phyloP scores from a whole-genome alignment of 192 early-diverging fungal species.

The Phycomyces blakesleeanus region DNA sequence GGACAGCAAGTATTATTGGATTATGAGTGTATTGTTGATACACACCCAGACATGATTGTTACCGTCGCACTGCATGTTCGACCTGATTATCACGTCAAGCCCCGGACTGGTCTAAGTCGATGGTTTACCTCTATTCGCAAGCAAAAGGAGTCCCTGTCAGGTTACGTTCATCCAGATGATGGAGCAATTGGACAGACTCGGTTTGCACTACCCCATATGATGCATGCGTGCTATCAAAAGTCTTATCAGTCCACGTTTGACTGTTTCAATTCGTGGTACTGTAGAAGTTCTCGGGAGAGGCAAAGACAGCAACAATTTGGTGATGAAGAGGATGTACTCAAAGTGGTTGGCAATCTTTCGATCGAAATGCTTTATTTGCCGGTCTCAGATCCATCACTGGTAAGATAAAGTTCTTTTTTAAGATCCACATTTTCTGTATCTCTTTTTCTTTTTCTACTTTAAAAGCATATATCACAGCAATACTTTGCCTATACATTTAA shows the following conservation, averaged over 20 bases:
- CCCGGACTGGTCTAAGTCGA: slow-evolving; percentile 6
- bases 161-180: slow-evolving; percentile 25
- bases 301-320: slow-evolving; percentile 14
- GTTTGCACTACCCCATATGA: slow-evolving; percentile 24
- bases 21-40: slow-evolving; percentile 22
- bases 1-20: slow-evolving; percentile 21
- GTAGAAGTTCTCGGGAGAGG: slow-evolving; percentile 12
- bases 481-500: too few relatives aligned
- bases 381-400: slow-evolving; percentile 17
- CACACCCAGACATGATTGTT: slow-evolving; percentile 19
- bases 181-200: slow-evolving; percentile 28
- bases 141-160: slow-evolving; percentile 22
- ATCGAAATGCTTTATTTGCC: slow-evolving; percentile 28
- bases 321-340: slow-evolving; percentile 24
- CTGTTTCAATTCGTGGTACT: slow-evolving; percentile 32
- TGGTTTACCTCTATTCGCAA: slow-evolving; percentile 24
- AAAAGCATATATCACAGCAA: too few relatives aligned
- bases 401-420: background rate
- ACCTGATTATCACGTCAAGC: slow-evolving; percentile 26
- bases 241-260: slow-evolving; percentile 23
- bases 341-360: slow-evolving; percentile 23
- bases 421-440: background rate
- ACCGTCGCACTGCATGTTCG: slow-evolving; percentile 23
- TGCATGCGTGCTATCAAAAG: slow-evolving; percentile 22
- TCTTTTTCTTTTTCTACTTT: slow-evolving; percentile 9